phyloP scores from a whole-genome alignment of 1,284 basidiomycete genomes.

The Apiotrichum porosum region DNA sequence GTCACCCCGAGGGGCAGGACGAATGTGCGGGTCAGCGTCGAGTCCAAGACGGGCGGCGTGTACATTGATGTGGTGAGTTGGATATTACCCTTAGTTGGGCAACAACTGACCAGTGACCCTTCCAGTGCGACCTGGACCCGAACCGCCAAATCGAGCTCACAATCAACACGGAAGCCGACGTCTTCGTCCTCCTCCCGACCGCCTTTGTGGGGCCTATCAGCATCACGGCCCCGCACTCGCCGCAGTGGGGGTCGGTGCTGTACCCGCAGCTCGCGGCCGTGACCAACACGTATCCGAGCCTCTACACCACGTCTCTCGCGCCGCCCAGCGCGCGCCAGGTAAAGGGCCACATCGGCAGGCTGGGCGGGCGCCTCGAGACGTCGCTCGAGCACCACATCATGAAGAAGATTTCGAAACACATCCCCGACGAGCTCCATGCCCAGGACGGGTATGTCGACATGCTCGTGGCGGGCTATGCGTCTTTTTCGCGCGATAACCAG shows the following conservation, averaged over 20 bases:
- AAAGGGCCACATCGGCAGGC: not conserved
- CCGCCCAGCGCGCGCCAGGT: constrained; percentile 13
- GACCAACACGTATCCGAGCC: constrained; percentile 25
- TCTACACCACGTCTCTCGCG: constrained; percentile 33
- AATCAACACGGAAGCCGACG: constrained; percentile 35
- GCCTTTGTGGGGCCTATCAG: constrained; percentile 33
- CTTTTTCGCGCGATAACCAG: constrained; percentile 20
- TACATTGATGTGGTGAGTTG: constrained; percentile 37
- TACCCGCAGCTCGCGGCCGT: constrained; percentile 21
- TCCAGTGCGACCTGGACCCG: constrained; percentile 31
- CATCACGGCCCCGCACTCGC: constrained; percentile 1
- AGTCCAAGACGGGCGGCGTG: constrained; percentile 30
- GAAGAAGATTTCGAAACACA: constrained; percentile 20
- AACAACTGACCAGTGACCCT: constrained; percentile 5
- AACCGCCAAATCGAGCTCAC: constrained; percentile 15
- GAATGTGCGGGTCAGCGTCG: constrained; percentile 34
- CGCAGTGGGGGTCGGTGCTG: constrained; percentile 24
- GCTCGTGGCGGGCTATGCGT: constrained; percentile 18
- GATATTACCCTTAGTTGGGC: too few relatives aligned
- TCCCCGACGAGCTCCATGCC: constrained; percentile 25
- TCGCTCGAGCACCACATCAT: constrained; percentile 18
- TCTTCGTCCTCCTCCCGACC: constrained; percentile 36
- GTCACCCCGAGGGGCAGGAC: constrained; percentile 17
- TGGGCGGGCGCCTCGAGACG: not conserved
- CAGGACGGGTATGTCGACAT: constrained; percentile 31